Evolutionary conservation across 1,139 yeast species (phyloP).

Genomic region (Yamadazyma spencermartinsiae): DNA sequence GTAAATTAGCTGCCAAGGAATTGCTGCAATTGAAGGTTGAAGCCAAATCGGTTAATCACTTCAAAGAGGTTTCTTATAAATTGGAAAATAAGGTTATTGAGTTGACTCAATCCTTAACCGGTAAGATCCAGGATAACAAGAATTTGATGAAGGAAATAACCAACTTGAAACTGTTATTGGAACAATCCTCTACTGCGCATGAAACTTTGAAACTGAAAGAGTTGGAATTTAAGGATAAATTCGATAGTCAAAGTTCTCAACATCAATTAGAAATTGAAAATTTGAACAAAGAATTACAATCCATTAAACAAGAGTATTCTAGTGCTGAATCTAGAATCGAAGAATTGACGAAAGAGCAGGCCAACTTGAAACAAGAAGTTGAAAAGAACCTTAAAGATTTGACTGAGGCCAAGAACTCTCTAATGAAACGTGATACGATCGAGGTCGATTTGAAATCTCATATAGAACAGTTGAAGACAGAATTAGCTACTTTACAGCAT

Average conservation of each 20-base stretch:
- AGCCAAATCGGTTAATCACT: conserved; percentile 86
- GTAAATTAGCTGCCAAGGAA: conserved; percentile 69
- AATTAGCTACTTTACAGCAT: conserved; percentile 53
- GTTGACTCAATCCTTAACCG: conserved; percentile 78
- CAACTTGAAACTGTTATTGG: conserved; percentile 52
- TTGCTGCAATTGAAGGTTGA: conserved; percentile 68
- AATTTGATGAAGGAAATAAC: conserved; percentile 64
- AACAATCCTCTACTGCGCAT: conserved; percentile 59
- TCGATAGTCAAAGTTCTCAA: conserved; percentile 44
- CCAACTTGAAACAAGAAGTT: conserved; percentile 62
- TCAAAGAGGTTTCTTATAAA: conserved; percentile 88
- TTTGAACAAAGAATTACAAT: conserved; percentile 58
- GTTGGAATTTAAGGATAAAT: conserved; percentile 49
- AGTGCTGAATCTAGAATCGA: conserved; percentile 64
- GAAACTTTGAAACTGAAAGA: conserved; percentile 58
- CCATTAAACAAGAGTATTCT: conserved; percentile 59
- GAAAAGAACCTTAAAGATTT: conserved; percentile 62
- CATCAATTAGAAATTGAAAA: conserved; percentile 53
- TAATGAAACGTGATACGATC: conserved; percentile 63
- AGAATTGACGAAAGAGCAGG: conserved; percentile 64
- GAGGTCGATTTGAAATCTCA: conserved; percentile 70
- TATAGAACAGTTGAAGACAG: conserved; percentile 68
- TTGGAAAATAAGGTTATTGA: conserved; percentile 95
- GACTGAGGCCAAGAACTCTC: conserved; percentile 58
- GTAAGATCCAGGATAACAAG: conserved; percentile 79